Percentiles rank a stretch among this genome's conserved stretches.
phyloP scores from a whole-genome alignment of 306 rosid genomes.

The Inga leiocalycina region DNA sequence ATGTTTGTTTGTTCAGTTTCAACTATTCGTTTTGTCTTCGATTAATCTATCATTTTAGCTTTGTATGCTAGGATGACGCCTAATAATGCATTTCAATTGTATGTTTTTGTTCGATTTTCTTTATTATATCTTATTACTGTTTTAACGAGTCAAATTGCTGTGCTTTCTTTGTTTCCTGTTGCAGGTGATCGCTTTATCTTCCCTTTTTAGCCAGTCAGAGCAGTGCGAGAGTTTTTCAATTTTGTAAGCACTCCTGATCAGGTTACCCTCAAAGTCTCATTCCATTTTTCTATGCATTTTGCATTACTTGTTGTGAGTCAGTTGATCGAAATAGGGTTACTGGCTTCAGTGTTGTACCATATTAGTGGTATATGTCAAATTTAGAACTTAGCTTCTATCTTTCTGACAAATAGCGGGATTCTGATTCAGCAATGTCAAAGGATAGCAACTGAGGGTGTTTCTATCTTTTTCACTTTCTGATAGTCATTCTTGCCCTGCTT shows the following conservation, averaged over 20 bases:
- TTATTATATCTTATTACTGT: background rate
- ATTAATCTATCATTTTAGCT: background rate
- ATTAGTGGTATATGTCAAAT: constrained; percentile 38
- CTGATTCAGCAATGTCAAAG: constrained; percentile 12
- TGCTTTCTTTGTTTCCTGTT: constrained; percentile 29
- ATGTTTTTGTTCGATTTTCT: constrained; percentile 21
- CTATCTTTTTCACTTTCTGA: background rate
- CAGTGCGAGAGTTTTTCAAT: constrained; percentile 44
- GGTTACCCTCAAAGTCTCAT: constrained; percentile 43
- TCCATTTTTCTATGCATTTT: constrained; percentile 26
- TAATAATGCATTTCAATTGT: constrained; percentile 12
- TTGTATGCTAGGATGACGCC: constrained; percentile 2
- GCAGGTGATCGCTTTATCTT: constrained; percentile 45
- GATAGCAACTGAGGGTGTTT: constrained; percentile 15
- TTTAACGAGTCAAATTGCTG: constrained; percentile 21
- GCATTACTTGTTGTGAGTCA: constrained; percentile 30
- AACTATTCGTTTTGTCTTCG: constrained; percentile 8
- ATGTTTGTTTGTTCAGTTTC: background rate
- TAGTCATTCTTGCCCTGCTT: background rate
- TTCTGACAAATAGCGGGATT: constrained; percentile 18
- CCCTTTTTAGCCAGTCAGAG: constrained; percentile 39
- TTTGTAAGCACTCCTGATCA: constrained; percentile 49
- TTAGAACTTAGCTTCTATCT: constrained; percentile 32
- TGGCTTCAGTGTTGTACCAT: constrained; percentile 41
- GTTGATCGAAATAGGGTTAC: constrained; percentile 31